Percentiles rank a stretch among this genome's conserved stretches.
phyloP scores from a whole-genome alignment of 1,284 basidiomycete species.

The Marasmius oreades region DNA sequence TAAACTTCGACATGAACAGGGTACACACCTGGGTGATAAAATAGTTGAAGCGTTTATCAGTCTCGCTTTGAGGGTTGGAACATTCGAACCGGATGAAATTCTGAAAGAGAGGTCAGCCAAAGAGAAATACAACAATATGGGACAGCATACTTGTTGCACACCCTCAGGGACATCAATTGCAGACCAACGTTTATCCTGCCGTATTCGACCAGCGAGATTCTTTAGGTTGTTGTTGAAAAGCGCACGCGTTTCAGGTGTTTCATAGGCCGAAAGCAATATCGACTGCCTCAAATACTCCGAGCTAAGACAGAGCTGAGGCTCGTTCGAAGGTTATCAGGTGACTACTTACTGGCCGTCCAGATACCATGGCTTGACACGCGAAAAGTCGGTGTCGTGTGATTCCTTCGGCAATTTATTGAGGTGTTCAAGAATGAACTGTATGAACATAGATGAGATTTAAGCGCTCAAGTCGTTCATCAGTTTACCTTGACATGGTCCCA shows the following conservation, averaged over 20 bases:
- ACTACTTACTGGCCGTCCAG: conserved; percentile 82
- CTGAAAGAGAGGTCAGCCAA: conserved; percentile 31
- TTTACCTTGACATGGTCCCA: conserved; percentile 95
- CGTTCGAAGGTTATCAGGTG: not conserved
- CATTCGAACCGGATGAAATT: conserved; percentile 77
- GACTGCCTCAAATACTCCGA: conserved; percentile 85
- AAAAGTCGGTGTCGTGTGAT: conserved; percentile 93
- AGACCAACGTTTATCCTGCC: conserved; percentile 63
- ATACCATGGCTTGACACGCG: conserved; percentile 96
- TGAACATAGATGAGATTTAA: conserved; percentile 4
- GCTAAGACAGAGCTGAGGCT: conserved; percentile 34
- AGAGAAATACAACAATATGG: not conserved
- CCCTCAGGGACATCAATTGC: conserved; percentile 78
- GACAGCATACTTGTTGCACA: conserved; percentile 62
- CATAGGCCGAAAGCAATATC: conserved; percentile 84
- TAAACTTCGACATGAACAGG: not conserved
- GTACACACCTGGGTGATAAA: conserved; percentile 80
- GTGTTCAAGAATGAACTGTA: conserved; percentile 82
- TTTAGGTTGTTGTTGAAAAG: conserved; percentile 72
- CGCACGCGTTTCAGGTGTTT: conserved; percentile 84
- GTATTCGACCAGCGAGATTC: conserved; percentile 85
- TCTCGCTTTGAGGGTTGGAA: conserved; percentile 70
- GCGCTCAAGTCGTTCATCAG: conserved; percentile 2
- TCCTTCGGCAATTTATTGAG: conserved; percentile 90
- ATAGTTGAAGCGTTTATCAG: conserved; percentile 82